Base-by-base conservation (phyloP, 192 early-diverging fungal genomes). In the Spizellomyces sp. region DNA sequence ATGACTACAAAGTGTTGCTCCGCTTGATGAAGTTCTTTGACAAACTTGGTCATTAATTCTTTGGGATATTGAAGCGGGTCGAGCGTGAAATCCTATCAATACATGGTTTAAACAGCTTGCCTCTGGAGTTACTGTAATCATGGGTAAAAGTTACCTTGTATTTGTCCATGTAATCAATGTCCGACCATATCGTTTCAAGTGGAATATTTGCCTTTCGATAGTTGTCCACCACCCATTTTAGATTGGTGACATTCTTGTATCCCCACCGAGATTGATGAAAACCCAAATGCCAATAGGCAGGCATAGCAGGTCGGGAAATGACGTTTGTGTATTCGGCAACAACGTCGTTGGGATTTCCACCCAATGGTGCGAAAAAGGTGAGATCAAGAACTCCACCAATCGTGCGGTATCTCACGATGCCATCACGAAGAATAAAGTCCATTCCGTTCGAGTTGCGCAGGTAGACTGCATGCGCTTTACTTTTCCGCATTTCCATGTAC, bases 211-310 rank as follows among this genome's bases (percentile, higher is more conserved):
- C 27, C 1, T 36, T 19, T 19, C 54, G 54, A 19, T 55, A 55
- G 15, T 19, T 55, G 19, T 55, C 54, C 15, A n/a, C 2, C 15
- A 55, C 54, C 54, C 54, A 55, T 19, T 55, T 55, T 2, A 55
- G 2, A 55, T 55, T 55, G 15, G 54, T 19, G 15, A 55, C 2
- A 55, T 55, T 55, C 15, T 55, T n/a, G 3, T 55, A 55, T 19
- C 54, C 54, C 54, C 54, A 55, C 54, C 54, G 54, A 55, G 15
- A 55, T 19, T 55, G 54, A 55, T 55, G 54, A 55, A 55, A 55
- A 19, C 54, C 54, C 54, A 55, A 19, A 55, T 15, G 15, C 54
- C 54, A 55, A 55, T 55, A 55, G 15, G 54, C 54, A 15, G 54
- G 54, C 54, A 55, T 55, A 15, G 19, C 19, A 19, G 54, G 54